phyloP scores from a whole-genome alignment of 768 basidiomycete species.

The Pleurotus cornucopiae region DNA sequence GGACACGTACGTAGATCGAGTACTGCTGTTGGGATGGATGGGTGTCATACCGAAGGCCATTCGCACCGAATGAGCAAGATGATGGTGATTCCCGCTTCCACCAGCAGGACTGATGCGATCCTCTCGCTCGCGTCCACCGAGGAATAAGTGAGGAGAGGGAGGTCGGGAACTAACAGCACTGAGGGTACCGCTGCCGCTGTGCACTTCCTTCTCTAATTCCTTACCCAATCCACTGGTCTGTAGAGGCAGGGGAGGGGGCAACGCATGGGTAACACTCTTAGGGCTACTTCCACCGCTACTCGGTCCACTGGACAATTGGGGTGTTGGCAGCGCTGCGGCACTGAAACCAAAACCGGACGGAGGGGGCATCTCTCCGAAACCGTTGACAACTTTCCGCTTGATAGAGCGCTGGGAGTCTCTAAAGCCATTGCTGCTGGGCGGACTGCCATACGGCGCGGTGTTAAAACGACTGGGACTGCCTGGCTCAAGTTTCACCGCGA shows the following conservation, averaged over 20 bases:
- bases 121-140: slow-evolving; percentile 14
- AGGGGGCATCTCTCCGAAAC: slow-evolving; percentile 4
- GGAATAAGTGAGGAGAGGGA: slow-evolving; percentile 46
- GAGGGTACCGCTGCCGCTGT: slow-evolving; percentile 25
- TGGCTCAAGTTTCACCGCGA: slow-evolving; percentile 23
- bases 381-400: not conserved
- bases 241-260: slow-evolving; percentile 4
- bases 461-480: slow-evolving; percentile 11
- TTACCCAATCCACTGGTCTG: slow-evolving; percentile 4
- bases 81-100: slow-evolving; percentile 37
- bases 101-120: slow-evolving; percentile 6
- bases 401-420: slow-evolving; percentile 5
- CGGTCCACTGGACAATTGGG: slow-evolving; percentile 60
- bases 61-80: slow-evolving; percentile 81
- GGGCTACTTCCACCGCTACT: slow-evolving; percentile 66
- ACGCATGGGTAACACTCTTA: slow-evolving; percentile 38
- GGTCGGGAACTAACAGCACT: slow-evolving; percentile 57
- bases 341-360: not conserved
- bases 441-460: not conserved
- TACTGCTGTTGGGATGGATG: slow-evolving; percentile 36
- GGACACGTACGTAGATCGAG: slow-evolving; percentile 16
- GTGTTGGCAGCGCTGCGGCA: slow-evolving; percentile 39
- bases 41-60: slow-evolving; percentile 93
- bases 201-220: slow-evolving; percentile 1
- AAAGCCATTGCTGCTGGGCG: not conserved